These are phyloP conservation scores for Epicoccum nigrum DNA, from an alignment of 2,329 filamentous ascomycete species.

Conservation along the genomic window DNA sequence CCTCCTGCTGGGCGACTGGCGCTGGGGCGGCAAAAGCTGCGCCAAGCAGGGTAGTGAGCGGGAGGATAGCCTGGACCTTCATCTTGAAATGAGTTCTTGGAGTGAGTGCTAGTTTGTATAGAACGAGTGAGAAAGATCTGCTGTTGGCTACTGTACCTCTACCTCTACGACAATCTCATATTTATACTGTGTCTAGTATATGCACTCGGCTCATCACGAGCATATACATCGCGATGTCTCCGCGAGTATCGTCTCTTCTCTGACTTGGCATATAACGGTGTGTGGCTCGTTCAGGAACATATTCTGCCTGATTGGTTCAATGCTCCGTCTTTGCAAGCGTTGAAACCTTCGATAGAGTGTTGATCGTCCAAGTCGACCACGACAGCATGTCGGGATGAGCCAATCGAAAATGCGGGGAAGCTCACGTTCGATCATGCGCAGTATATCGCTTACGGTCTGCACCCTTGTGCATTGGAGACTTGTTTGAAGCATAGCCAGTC, in stretches of 20 bases:
- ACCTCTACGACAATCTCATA: background rate
- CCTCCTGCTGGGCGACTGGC: conserved; percentile 13
- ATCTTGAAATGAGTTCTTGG: conserved; percentile 16
- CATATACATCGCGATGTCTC: background rate
- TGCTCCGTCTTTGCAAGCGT: conserved; percentile 3
- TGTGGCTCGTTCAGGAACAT: conserved; percentile 12
- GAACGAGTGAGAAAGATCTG: background rate
- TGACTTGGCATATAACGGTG: conserved; percentile 16
- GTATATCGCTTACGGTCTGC: conserved; percentile 6
- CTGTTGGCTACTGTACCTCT: conserved; percentile 1
- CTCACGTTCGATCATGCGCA: conserved; percentile 15
- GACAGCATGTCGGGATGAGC: background rate
- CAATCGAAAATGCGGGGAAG: conserved; percentile 16
- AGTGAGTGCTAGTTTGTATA: background rate
- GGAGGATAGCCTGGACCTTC: conserved; percentile 29
- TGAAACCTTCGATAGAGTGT: conserved; percentile 1
- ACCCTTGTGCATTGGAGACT: conserved; percentile 20
- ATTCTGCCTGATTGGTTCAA: conserved; percentile 7
- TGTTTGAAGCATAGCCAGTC: conserved; percentile 16
- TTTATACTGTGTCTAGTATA: conserved; percentile 6
- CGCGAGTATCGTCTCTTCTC: background rate
- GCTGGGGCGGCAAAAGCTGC: conserved; percentile 24
- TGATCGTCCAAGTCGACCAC: conserved; percentile 7
- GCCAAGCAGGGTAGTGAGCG: conserved; percentile 24
- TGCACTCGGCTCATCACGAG: background rate